Conservation (phyloP, 768 basidiomycete species). For the Leucosporidium creatinivorum region DNA sequence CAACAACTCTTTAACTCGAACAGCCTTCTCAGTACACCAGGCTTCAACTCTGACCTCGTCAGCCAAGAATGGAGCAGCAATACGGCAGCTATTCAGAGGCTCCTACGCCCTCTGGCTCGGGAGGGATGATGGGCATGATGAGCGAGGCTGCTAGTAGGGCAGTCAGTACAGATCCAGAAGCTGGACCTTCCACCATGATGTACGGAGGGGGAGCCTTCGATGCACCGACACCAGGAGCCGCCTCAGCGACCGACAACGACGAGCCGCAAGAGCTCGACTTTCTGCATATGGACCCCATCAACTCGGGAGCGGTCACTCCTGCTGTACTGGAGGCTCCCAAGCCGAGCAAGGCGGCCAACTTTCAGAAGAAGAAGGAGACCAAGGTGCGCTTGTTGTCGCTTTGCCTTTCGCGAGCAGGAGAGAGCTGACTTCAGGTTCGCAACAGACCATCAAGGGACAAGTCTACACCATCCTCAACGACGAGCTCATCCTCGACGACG, state of each 20-base stretch:
- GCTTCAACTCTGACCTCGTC: too few species aligned
- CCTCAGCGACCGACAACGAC: not conserved
- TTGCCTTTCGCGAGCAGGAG: not conserved
- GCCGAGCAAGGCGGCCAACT: constrained; percentile 44
- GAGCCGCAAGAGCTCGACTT: constrained; percentile 14
- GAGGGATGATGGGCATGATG: constrained; percentile 34
- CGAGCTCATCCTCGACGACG: constrained; percentile 74
- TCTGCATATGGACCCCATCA: constrained; percentile 37
- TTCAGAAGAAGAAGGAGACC: constrained; percentile 41
- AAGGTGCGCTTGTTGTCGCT: constrained; percentile 7
- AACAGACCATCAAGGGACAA: constrained; percentile 55
- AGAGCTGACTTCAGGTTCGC: constrained; percentile 21
- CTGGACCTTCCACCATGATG: not conserved
- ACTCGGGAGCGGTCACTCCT: constrained; percentile 42
- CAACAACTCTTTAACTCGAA: too few species aligned
- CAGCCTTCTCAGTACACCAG: too few species aligned
- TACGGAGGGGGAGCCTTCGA: not conserved
- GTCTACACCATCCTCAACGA: constrained; percentile 76
- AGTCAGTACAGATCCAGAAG: not conserved
- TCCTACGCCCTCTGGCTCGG: not conserved
- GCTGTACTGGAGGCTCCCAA: constrained; percentile 40
- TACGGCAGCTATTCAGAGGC: not conserved
- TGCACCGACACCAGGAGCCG: not conserved
- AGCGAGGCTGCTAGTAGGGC: constrained; percentile 21
- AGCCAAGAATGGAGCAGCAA: too few species aligned